Conservation (phyloP, 2,329 filamentous ascomycete species). For the Trichoderma sp. region DNA sequence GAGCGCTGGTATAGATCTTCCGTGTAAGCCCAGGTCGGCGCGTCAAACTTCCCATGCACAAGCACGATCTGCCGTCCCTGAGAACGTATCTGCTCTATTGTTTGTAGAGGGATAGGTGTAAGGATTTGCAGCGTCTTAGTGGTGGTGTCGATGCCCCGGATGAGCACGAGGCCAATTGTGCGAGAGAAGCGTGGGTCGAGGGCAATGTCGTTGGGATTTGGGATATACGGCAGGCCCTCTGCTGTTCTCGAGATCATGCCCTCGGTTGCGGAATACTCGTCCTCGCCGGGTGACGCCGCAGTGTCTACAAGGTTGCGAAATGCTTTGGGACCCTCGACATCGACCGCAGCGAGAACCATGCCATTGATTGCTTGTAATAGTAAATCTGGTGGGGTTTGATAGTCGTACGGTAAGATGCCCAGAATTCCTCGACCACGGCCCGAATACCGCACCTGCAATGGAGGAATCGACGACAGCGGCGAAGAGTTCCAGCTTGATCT, state of each 20-base stretch:
- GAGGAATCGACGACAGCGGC: conserved; percentile 59
- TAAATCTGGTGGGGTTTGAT: conserved; percentile 60
- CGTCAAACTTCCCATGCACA: conserved; percentile 68
- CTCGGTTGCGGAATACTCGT: not conserved
- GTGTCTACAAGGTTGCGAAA: conserved; percentile 44
- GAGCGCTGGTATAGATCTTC: conserved; percentile 58
- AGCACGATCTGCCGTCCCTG: conserved; percentile 59
- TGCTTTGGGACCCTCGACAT: conserved; percentile 57
- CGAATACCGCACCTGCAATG: conserved; percentile 64
- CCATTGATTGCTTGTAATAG: conserved; percentile 70
- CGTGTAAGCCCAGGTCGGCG: conserved; percentile 69
- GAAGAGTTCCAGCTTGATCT: conserved; percentile 52
- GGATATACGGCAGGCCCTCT: conserved; percentile 65
- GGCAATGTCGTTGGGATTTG: conserved; percentile 54
- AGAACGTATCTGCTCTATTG: conserved; percentile 46
- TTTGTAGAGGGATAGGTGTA: conserved; percentile 55
- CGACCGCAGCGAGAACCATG: conserved; percentile 67
- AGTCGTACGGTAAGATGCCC: conserved; percentile 70
- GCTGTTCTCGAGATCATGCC: conserved; percentile 36
- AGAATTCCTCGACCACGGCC: conserved; percentile 56
- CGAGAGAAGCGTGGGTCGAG: conserved; percentile 63
- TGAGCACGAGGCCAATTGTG: conserved; percentile 65
- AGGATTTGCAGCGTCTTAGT: conserved; percentile 63
- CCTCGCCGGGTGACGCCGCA: conserved; percentile 28
- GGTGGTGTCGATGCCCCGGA: conserved; percentile 67